A percentile compares a stretch with the other conserved stretches of the same genome.
These are phyloP conservation scores for Dovyalis caffra DNA, from an alignment of 345 rosid species.

Conservation along the genomic window DNA sequence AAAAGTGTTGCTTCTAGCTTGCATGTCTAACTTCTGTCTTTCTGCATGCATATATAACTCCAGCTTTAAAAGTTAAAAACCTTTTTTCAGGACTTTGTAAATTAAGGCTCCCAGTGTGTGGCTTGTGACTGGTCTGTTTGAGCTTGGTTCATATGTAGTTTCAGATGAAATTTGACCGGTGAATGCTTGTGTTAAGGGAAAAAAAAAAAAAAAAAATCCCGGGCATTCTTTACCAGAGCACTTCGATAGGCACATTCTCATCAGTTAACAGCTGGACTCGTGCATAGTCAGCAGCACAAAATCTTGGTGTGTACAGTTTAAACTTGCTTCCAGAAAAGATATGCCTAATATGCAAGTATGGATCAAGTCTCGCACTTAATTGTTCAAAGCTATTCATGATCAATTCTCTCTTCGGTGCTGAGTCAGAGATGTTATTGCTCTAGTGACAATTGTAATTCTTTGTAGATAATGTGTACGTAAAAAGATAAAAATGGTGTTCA, in stretches of 20 bases:
- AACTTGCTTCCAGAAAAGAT: background rate
- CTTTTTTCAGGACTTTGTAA: background rate
- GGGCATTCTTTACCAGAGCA: background rate
- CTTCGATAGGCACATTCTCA: background rate
- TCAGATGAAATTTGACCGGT: background rate
- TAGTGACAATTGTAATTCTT: background rate
- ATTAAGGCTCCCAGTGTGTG: background rate
- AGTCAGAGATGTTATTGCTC: background rate
- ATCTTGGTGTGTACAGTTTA: slow-evolving; percentile 6
- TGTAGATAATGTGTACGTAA: background rate
- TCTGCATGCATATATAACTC: background rate
- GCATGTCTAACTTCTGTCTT: no score
- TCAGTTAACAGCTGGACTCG: background rate
- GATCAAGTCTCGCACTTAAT: background rate
- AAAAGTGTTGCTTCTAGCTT: background rate
- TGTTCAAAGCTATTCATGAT: background rate
- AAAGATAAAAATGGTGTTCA: background rate
- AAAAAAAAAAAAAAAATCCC: background rate
- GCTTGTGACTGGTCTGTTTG: background rate
- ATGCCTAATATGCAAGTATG: background rate
- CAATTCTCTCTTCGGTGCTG: background rate
- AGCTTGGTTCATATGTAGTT: background rate
- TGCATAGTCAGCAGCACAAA: background rate
- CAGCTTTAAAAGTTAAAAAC: background rate
- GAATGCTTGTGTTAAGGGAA: no score